A percentile compares a stretch with the other conserved stretches of the same genome.
Conservation (phyloP, 2,329 filamentous ascomycete species). For the Colletotrichum sp. region DNA sequence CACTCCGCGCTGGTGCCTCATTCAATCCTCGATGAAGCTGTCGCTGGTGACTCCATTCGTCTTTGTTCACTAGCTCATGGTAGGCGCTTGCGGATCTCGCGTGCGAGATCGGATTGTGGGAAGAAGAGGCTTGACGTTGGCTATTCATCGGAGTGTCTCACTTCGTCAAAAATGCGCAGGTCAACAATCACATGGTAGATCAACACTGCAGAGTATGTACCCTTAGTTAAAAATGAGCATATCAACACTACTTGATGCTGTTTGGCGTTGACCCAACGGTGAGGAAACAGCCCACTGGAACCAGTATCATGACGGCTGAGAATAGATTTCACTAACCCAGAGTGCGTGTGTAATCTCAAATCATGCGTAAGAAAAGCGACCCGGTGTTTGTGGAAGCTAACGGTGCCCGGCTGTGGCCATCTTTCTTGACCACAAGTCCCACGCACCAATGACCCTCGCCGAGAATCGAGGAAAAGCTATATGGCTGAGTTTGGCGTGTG, state of each 20-base stretch:
- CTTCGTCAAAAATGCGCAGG: not conserved
- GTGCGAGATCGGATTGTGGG: not conserved
- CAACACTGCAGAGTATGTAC: not conserved
- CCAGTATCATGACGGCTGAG: not conserved
- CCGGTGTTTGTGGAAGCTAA: not conserved
- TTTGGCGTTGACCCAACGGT: not conserved
- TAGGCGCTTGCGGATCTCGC: not conserved
- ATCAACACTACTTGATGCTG: not conserved
- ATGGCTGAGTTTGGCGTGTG: not conserved
- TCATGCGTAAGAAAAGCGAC: not conserved
- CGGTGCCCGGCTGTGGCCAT: not conserved
- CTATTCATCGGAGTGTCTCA: not conserved
- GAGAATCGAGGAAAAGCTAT: not conserved
- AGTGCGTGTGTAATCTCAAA: not conserved
- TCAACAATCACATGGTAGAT: not conserved
- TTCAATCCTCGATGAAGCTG: not conserved
- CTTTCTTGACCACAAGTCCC: not conserved
- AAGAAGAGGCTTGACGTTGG: not conserved
- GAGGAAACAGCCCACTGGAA: not conserved
- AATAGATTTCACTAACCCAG: not conserved
- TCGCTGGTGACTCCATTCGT: not conserved
- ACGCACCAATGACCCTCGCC: not conserved
- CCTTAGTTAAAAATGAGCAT: not conserved
- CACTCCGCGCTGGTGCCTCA: not conserved
- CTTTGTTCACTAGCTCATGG: not conserved